phyloP scores from a whole-genome alignment of 164 flowering plant species.

The Berberis vulgaris region DNA sequence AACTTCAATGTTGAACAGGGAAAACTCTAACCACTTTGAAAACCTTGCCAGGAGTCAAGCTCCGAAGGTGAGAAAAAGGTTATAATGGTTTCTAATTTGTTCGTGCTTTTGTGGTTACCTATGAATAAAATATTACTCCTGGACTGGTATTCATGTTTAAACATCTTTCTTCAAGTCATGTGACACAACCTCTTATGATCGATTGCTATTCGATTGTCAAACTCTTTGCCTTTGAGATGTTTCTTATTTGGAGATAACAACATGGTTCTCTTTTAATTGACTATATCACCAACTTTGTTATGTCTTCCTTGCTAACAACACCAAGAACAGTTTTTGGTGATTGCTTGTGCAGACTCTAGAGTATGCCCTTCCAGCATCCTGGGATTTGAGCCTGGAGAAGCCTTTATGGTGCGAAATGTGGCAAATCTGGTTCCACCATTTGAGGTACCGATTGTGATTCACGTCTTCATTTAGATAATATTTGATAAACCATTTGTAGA shows the following conservation, averaged over 20 bases:
- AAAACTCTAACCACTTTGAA: constrained; percentile 50
- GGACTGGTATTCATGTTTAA: background rate
- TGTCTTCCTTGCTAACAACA: constrained; percentile 21
- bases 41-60: constrained; percentile 63
- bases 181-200: background rate
- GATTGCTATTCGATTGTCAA: background rate
- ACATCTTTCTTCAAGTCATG: background rate
- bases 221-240: background rate
- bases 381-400: constrained; percentile 94
- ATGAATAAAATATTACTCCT: background rate
- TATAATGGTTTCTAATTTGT: background rate
- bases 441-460: constrained; percentile 40
- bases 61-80: constrained; percentile 56
- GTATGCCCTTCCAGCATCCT: constrained; percentile 88
- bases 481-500: background rate
- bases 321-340: constrained; percentile 72
- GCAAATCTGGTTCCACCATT: constrained; percentile 86
- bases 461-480: background rate
- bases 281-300: background rate
- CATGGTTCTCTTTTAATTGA: background rate
- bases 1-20: constrained; percentile 34
- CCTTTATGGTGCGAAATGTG: constrained; percentile 74
- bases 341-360: constrained; percentile 98
- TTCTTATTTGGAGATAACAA: background rate
- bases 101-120: background rate